Base-by-base conservation (phyloP, 1,284 basidiomycete species). In the Apiotrichum brassicae region DNA sequence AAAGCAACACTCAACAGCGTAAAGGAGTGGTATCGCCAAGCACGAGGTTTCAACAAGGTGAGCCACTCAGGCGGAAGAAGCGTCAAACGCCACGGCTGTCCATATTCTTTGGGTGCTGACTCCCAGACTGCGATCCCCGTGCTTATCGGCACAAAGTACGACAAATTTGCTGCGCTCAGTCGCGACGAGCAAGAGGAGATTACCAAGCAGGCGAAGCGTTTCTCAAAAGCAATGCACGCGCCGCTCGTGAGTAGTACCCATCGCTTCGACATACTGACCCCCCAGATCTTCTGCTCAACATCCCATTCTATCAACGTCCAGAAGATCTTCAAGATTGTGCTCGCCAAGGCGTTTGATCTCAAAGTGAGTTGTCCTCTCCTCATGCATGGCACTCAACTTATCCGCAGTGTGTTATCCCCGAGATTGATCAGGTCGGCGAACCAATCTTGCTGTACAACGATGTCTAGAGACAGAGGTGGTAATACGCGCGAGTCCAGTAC, bases 11-110 rank as follows among this genome's bases (percentile, higher is more conserved):
- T 98, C 57, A 97, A 97, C 75, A 92, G 87, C 51, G 89, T 98
- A 65, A 97, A 97, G 75, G 94, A 97, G 73, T 97, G 94, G 94
- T 97, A 97, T 79, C 81, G 94, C 64, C 94, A 97, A 77, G 92
- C 92, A 39, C 78, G 94, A 59, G 94, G 94, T 8, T 97, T 97
- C 77, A 97, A 97, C 78, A 97, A 95, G 81, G 91, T 74, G 3
- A 28, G 26, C n/a, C n/a, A n/a, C n/a, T n/a, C n/a, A n/a, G n/a
- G n/a, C n/a, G n/a, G n/a, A n/a, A n/a, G n/a, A n/a, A n/a, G n/a
- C n/a, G n/a, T n/a, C n/a, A n/a, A n/a, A n/a, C n/a, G n/a, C n/a
- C n/a, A n/a, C n/a, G n/a, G n/a, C n/a, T n/a, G n/a, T n/a, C n/a
- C n/a, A n/a, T n/a, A n/a, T n/a, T n/a, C n/a, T n/a, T n/a, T n/a